These are phyloP conservation scores for Panaeolus papilionaceus DNA, from an alignment of 768 basidiomycete species.

Conservation along the genomic window DNA sequence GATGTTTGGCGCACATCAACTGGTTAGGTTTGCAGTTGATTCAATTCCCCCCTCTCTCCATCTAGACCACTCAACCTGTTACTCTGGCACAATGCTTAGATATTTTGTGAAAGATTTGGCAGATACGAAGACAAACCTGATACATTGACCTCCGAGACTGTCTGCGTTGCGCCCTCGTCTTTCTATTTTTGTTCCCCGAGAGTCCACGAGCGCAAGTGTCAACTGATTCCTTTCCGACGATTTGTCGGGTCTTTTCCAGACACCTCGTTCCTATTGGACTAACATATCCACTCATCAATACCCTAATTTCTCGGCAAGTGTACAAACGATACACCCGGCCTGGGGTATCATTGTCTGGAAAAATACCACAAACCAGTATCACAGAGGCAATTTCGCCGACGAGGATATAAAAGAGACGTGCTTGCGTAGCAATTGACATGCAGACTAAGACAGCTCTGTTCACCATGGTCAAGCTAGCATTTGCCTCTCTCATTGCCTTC, in stretches of 20 bases:
- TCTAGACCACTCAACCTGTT: too few species aligned
- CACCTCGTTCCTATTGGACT: background rate
- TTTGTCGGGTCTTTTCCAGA: conserved; percentile 1
- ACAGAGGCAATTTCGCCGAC: conserved; percentile 2
- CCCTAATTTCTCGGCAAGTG: background rate
- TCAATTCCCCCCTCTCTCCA: too few species aligned
- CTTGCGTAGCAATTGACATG: background rate
- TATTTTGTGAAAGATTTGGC: background rate
- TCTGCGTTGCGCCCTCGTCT: background rate
- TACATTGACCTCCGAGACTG: too few species aligned
- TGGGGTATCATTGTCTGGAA: background rate
- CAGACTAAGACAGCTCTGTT: background rate
- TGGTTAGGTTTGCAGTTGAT: too few species aligned
- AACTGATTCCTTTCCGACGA: background rate
- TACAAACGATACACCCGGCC: background rate
- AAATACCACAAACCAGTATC: background rate
- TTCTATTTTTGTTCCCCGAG: background rate
- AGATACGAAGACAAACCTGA: too few species aligned
- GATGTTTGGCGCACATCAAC: too few species aligned
- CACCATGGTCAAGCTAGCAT: conserved; percentile 17
- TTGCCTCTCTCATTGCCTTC: conserved; percentile 30
- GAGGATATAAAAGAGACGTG: background rate
- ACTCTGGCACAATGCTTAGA: background rate
- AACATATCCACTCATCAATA: background rate
- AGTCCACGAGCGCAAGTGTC: background rate